Percentiles rank a stretch among this genome's conserved stretches.
Conservation (phyloP, 2,329 filamentous ascomycete genomes). For the Penicillium hordei region DNA sequence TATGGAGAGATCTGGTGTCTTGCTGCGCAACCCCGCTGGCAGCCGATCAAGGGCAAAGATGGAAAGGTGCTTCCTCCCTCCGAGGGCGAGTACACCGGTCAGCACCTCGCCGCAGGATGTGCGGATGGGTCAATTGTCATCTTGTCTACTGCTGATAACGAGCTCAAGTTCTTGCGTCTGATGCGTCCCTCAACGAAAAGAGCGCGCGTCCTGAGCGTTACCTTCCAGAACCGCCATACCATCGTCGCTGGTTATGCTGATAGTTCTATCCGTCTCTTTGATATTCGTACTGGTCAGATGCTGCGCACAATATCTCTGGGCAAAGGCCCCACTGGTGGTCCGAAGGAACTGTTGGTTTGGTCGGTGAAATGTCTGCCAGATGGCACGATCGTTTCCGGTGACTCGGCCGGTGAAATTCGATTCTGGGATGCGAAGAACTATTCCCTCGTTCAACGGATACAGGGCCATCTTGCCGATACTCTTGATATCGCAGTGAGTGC, state of each 20-base stretch:
- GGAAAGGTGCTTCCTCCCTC: slow-evolving; percentile 35
- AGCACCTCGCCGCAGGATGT: slow-evolving; percentile 81
- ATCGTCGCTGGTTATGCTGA: slow-evolving; percentile 94
- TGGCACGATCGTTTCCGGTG: slow-evolving; percentile 89
- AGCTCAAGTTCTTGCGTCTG: slow-evolving; percentile 75
- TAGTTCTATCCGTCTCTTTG: slow-evolving; percentile 88
- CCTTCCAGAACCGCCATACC: slow-evolving; percentile 79
- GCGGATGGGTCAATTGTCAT: slow-evolving; percentile 87
- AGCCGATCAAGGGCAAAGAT: slow-evolving; percentile 39
- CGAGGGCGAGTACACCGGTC: slow-evolving; percentile 45
- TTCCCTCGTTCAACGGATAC: slow-evolving; percentile 79
- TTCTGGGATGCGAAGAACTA: slow-evolving; percentile 95
- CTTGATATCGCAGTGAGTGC: slow-evolving; percentile 79
- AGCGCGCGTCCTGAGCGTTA: slow-evolving; percentile 84
- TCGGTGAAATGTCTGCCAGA: slow-evolving; percentile 83
- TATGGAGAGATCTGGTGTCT: slow-evolving; percentile 98
- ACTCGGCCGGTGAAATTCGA: slow-evolving; percentile 88
- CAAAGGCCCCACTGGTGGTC: slow-evolving; percentile 70
- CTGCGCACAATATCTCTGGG: slow-evolving; percentile 84
- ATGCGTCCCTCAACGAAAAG: slow-evolving; percentile 79
- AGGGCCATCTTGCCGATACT: slow-evolving; percentile 85
- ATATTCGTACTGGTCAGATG: slow-evolving; percentile 73
- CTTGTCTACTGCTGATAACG: slow-evolving; percentile 80
- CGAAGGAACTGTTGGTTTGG: slow-evolving; percentile 89
- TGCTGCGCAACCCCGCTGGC: slow-evolving; percentile 72